Base-by-base conservation (phyloP, 352 stramenopile species). In the Phytophthora gonapodyides region DNA sequence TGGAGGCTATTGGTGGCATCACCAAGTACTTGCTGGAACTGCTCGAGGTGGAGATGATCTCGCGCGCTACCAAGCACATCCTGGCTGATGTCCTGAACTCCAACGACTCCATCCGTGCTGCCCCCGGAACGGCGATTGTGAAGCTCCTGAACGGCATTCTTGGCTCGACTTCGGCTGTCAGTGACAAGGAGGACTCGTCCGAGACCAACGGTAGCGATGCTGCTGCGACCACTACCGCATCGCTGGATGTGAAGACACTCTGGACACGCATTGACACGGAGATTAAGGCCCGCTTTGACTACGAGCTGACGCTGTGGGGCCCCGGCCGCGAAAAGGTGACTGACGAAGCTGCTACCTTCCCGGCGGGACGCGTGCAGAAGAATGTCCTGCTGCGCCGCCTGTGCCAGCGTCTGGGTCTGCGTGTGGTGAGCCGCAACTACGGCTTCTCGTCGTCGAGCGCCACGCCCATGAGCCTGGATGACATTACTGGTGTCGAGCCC, bases 21-120 rank as follows among this genome's bases (percentile, higher is more conserved):
- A 96, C 95, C 21, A 88, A 96, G 69, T 98, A 93, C 66, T 93
- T 98, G 65, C 71, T 98, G 15, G 95, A 98, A 69, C 65, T 98
- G 7, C 73, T 98, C 3, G 97, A 99, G 62, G 92, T 96, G 12
- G 97, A 99, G 73, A 99, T 99, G 86, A 89, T 98, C 40, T 86
- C 96, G 17, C 92, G 97, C 61, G 90, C 80, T 27, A 61, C 86
- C 30, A 98, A 98, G 76, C 87, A 96, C 68, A 65, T 93, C 33
- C 58, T 96, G 19, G 79, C 82, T 21, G 77, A 89, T 51, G 64
- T 94, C 4, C 65, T 94, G 27, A 87, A 88, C 67, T 75, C 73
- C 3, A 75, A 94, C 47, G 69, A 76, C 13, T 72, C 64, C 2
- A 69, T 90, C 34, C 79, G 80, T 48, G 79, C 83, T 8, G 85